Percentiles rank a stretch among this genome's conserved stretches.
phyloP scores from a whole-genome alignment of 2,329 filamentous ascomycete genomes.

The Colletotrichum karsti region DNA sequence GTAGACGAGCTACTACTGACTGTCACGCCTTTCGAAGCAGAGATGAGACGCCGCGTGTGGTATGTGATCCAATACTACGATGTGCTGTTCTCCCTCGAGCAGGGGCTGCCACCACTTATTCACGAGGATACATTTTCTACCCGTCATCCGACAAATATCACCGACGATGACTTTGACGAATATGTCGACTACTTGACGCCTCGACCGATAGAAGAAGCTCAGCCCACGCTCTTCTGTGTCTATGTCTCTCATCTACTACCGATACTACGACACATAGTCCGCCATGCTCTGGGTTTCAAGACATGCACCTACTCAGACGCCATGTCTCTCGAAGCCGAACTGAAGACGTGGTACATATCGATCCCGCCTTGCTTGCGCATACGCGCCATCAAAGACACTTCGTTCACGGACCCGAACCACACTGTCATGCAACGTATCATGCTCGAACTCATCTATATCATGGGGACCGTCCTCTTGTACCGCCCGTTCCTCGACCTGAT shows the following conservation, averaged over 20 bases:
- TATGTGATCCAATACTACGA: background rate
- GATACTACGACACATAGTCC: background rate
- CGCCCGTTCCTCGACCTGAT: background rate
- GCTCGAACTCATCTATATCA: background rate
- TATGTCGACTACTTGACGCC: background rate
- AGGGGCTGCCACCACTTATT: background rate
- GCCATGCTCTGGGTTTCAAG: background rate
- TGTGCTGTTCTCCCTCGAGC: background rate
- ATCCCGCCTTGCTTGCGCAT: background rate
- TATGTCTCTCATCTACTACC: background rate
- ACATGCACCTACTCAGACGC: background rate
- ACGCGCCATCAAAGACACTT: background rate
- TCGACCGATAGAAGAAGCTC: background rate
- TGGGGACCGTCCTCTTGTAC: background rate
- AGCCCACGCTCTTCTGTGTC: background rate
- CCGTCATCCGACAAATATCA: background rate
- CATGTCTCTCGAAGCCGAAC: background rate
- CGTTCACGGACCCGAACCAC: background rate
- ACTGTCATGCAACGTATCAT: background rate
- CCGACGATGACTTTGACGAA: background rate
- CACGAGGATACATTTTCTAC: background rate
- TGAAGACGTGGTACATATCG: background rate
- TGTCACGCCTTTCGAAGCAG: background rate
- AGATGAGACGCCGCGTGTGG: background rate
- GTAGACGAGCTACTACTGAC: background rate